Conservation (phyloP, 2,329 filamentous ascomycete species). For the Fusarium austroafricanum region DNA sequence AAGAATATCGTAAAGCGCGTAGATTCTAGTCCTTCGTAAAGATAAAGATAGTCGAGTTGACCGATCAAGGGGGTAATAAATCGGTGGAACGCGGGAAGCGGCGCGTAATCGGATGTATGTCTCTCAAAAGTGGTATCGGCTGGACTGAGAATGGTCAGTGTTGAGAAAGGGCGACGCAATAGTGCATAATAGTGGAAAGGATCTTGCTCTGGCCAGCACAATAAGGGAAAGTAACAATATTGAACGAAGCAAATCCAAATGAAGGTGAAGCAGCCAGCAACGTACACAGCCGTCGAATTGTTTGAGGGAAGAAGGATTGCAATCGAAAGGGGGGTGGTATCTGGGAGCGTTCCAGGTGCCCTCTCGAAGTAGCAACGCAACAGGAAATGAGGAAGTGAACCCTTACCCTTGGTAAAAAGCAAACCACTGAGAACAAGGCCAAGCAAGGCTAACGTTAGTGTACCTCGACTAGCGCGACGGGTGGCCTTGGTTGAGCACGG, state of each 20-base stretch:
- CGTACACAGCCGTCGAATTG: constrained; percentile 37
- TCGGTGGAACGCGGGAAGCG: constrained; percentile 40
- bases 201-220: constrained; percentile 22
- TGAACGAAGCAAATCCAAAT: constrained; percentile 15
- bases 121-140: constrained; percentile 32
- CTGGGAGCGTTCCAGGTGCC: constrained; percentile 36
- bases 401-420: constrained; percentile 45
- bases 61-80: constrained; percentile 38
- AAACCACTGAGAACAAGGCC: constrained; percentile 41
- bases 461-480: constrained; percentile 39
- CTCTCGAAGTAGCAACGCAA: constrained; percentile 40
- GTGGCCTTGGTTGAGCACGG: constrained; percentile 39
- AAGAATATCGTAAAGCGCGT: constrained; percentile 24
- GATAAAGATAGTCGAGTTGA: constrained; percentile 22
- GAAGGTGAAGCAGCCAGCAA: constrained; percentile 34
- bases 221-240: constrained; percentile 20
- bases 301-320: constrained; percentile 32
- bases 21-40: constrained; percentile 20
- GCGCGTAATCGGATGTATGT: constrained; percentile 23
- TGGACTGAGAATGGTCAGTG: constrained; percentile 40
- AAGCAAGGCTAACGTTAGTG: constrained; percentile 38
- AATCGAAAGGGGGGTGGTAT: constrained; percentile 41
- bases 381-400: constrained; percentile 45
- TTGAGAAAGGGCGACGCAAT: constrained; percentile 21
- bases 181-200: constrained; percentile 23